Evolutionary conservation across 495 filamentous ascomycete genomes (phyloP), one percentile per base, ranked within the genome.

Genomic region (Alectoria sarmentosa): DNA sequence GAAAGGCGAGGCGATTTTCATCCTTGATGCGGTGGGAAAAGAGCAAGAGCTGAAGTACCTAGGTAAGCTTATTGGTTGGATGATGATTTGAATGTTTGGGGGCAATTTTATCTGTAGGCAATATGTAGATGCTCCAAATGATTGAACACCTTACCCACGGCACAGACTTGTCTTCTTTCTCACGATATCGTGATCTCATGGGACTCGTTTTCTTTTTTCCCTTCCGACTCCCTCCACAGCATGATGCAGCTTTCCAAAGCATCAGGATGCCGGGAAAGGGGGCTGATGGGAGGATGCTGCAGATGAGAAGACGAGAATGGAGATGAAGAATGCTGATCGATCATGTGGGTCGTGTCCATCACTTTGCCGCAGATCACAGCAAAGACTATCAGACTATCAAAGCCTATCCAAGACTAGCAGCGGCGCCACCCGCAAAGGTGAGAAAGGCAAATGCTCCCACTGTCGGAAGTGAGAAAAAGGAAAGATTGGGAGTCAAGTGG

Each of bases 1-100:
- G 70, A 71, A 72, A 68, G 68, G n/a, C n/a, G n/a, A n/a, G n/a
- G n/a, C n/a, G n/a, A n/a, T n/a, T n/a, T n/a, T n/a, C n/a, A n/a
- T n/a, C n/a, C n/a, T n/a, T n/a, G n/a, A n/a, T n/a, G n/a, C n/a
- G n/a, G n/a, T n/a, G n/a, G n/a, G n/a, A n/a, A n/a, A n/a, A n/a
- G 36, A 37, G 63, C 65, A 56, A 67, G 67, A 69, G 69, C 26
- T 67, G 69, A 71, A 71, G 65, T 68, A 71, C n/a, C n/a, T n/a
- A n/a, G n/a, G 67, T 65, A 1, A 60, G n/a, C 36, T 37, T 68
- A 64, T 64, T 21, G 59, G n/a, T 55, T 58, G 41, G n/a, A 69
- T 69, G 65, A 67, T 71, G 65, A 71, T 46, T 38, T 60, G 48
- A 68, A 36, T 30, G 7, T 2, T 26, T 21, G 32, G 60, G 36